Evolutionary conservation across 192 early-diverging fungal species (phyloP).

Genomic region (Backusella psychrophila): DNA sequence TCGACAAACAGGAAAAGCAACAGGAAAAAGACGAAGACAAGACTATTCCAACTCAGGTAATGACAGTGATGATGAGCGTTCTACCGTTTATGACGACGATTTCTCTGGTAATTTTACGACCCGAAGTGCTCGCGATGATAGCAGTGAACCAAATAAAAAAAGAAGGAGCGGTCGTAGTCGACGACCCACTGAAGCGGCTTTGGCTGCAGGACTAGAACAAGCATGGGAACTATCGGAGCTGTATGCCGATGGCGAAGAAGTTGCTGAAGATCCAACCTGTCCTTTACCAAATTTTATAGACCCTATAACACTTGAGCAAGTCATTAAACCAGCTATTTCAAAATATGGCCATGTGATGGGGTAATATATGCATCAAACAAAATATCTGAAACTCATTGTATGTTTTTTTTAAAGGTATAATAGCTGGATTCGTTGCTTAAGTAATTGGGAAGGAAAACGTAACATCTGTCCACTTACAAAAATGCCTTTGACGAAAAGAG

Average conservation of each 20-base stretch:
- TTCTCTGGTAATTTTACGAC: slow-evolving; percentile 61
- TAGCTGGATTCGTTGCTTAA: slow-evolving; percentile 81
- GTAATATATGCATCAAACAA: slow-evolving; percentile 31
- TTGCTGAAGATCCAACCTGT: slow-evolving; percentile 44
- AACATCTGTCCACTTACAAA: slow-evolving; percentile 93
- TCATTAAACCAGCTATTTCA: slow-evolving; percentile 87
- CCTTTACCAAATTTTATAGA: slow-evolving; percentile 87
- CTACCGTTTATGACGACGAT: slow-evolving; percentile 57
- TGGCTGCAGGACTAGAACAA: background rate
- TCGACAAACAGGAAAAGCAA: background rate
- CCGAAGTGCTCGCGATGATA: slow-evolving; percentile 41
- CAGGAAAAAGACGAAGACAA: background rate
- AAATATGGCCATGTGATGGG: slow-evolving; percentile 90
- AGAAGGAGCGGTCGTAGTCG: slow-evolving; percentile 17
- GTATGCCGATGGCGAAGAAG: slow-evolving; percentile 43
- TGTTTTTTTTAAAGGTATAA: slow-evolving; percentile 35
- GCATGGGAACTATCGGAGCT: background rate
- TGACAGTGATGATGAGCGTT: slow-evolving; percentile 49
- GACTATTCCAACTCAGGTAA: background rate
- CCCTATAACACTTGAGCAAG: slow-evolving; percentile 87
- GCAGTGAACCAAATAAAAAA: slow-evolving; percentile 44
- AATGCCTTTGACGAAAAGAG: slow-evolving; percentile 84
- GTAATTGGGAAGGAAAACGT: slow-evolving; percentile 64
- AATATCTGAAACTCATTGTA: background rate
- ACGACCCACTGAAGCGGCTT: background rate